These are phyloP conservation scores for Corylus heterophylla DNA, from an alignment of 306 rosid genomes.

Conservation along the genomic window DNA sequence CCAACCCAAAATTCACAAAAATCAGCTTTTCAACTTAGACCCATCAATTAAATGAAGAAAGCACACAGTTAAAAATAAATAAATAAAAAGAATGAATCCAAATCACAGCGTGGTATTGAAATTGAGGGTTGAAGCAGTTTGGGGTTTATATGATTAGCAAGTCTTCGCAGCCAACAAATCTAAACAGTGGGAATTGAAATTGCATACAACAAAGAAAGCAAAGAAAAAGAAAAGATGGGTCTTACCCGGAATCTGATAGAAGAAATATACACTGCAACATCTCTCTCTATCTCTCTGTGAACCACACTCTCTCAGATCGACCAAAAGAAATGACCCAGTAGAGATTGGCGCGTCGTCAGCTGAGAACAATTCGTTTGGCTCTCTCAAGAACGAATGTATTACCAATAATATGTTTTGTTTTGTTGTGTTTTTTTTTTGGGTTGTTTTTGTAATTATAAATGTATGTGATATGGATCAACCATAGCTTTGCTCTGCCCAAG, in stretches of 20 bases:
- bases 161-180: background rate
- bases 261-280: constrained; percentile 98
- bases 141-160: background rate
- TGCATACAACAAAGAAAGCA: background rate
- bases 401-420: background rate
- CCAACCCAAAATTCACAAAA: constrained; percentile 25
- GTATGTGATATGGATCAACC: background rate
- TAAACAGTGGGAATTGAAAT: background rate
- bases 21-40: constrained; percentile 5
- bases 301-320: background rate
- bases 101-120: background rate
- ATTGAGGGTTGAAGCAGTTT: background rate
- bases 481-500: background rate
- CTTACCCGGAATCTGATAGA: constrained; percentile 93
- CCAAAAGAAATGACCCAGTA: background rate
- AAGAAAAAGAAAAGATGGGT: background rate
- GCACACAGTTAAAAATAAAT: background rate
- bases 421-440: too few species aligned
- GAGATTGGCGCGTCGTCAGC: background rate
- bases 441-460: background rate
- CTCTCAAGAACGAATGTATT: background rate
- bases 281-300: background rate
- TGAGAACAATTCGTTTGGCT: background rate
- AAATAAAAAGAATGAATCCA: background rate
- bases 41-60: background rate